phyloP scores from a whole-genome alignment of 1,284 basidiomycete species.

The Ceratobasidium sp. region DNA sequence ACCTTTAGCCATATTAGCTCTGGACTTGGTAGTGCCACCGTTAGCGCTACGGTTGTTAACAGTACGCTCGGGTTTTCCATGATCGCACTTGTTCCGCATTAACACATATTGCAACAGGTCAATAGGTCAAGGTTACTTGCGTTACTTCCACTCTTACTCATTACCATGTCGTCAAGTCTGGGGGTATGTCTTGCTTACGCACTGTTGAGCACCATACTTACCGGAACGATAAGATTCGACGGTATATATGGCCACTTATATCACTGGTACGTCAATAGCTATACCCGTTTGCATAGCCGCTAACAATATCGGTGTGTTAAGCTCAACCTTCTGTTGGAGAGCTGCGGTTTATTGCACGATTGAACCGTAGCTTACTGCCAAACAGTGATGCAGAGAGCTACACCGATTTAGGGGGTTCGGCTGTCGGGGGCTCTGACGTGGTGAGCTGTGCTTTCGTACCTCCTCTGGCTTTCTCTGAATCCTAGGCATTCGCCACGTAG shows the following conservation, averaged over 20 bases:
- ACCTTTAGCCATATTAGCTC: conserved; percentile 40
- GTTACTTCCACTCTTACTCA: conserved; percentile 37
- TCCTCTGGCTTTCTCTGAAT: background rate
- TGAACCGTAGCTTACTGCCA: conserved; percentile 41
- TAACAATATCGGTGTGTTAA: background rate
- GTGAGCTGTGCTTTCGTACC: conserved; percentile 4
- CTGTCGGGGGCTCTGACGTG: conserved; percentile 41
- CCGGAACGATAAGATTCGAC: conserved; percentile 3
- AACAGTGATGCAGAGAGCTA: conserved; percentile 21
- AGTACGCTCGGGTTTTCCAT: background rate
- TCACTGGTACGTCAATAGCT: conserved; percentile 7
- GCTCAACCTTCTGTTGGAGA: conserved; percentile 41
- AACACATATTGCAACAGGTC: conserved; percentile 12
- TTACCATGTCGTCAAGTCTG: conserved; percentile 39
- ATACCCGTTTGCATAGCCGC: background rate
- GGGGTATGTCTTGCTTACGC: background rate
- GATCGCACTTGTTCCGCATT: background rate
- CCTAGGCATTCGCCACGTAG: background rate
- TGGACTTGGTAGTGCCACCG: conserved; percentile 37
- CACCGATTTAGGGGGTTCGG: conserved; percentile 15
- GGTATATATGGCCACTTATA: conserved; percentile 43
- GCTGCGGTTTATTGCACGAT: conserved; percentile 42
- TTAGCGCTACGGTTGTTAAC: conserved; percentile 20
- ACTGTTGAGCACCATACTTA: background rate
- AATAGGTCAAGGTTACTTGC: conserved; percentile 40